Evolutionary conservation across 2,329 filamentous ascomycete genomes (phyloP).

Genomic region (Teratosphaeria viscida): DNA sequence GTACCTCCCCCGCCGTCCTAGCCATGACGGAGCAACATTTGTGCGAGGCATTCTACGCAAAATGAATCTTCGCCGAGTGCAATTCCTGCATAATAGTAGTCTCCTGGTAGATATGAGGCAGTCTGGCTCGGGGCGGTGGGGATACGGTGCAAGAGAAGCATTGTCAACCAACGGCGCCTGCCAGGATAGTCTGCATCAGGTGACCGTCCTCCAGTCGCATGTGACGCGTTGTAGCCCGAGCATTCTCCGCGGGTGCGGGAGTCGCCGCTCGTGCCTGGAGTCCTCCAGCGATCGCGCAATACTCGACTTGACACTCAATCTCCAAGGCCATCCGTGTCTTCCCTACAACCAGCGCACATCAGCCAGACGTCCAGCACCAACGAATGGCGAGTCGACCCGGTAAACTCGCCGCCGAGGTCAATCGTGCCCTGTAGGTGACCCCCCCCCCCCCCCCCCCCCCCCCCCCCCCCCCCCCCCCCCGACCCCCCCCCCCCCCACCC

Average conservation of each 20-base stretch:
- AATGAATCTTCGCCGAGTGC: too few species aligned
- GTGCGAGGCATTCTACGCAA: too few species aligned
- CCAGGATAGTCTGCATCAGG: too few species aligned
- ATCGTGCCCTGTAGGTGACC: slow-evolving; percentile 41
- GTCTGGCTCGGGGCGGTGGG: too few species aligned
- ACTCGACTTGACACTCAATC: background rate
- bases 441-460: background rate
- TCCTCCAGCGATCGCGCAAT: background rate
- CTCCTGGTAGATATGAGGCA: too few species aligned
- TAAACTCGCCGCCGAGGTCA: slow-evolving; percentile 99
- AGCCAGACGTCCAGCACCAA: background rate
- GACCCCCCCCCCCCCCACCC: background rate
- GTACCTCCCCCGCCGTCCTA: too few species aligned
- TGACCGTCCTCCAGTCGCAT: background rate
- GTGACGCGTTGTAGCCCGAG: background rate
- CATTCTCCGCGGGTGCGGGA: background rate
- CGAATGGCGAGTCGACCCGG: slow-evolving; percentile 31
- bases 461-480: background rate
- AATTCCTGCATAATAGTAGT: too few species aligned
- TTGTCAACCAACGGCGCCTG: too few species aligned
- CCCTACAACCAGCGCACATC: slow-evolving; percentile 4
- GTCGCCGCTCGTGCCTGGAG: background rate
- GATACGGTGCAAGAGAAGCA: too few species aligned
- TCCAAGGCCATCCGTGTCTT: background rate
- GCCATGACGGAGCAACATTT: too few species aligned